Evolutionary conservation across 2,329 filamentous ascomycete species (phyloP).

Genomic region (Colletotrichum plurivorum): DNA sequence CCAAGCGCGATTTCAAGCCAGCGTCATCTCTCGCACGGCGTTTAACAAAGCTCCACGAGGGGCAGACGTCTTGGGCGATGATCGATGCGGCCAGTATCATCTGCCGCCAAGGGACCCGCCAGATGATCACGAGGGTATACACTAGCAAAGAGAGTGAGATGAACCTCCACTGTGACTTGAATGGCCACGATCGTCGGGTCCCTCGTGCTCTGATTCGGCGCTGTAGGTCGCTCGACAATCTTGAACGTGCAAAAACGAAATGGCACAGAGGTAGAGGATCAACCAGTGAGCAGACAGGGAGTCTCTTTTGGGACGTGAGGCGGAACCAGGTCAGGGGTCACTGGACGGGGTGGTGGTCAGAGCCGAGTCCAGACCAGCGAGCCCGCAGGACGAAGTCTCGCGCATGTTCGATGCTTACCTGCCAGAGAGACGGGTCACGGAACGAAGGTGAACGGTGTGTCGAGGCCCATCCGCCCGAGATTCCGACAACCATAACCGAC

Average conservation of each 20-base stretch:
- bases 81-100: constrained; percentile 27
- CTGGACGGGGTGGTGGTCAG: constrained; percentile 31
- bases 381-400: constrained; percentile 4
- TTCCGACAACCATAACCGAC: neutral
- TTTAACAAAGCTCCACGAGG: constrained; percentile 21
- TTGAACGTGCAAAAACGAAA: constrained; percentile 23
- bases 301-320: constrained; percentile 26
- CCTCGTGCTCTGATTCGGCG: constrained; percentile 24
- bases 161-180: constrained; percentile 20
- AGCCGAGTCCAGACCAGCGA: constrained; percentile 26
- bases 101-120: constrained; percentile 28
- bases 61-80: constrained; percentile 12
- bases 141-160: constrained; percentile 7
- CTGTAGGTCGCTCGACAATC: constrained; percentile 29
- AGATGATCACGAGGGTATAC: constrained; percentile 25
- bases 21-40: constrained; percentile 34
- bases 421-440: neutral
- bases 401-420: constrained; percentile 16
- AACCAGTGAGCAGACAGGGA: constrained; percentile 31
- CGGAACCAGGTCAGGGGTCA: constrained; percentile 35
- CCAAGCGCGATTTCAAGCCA: constrained; percentile 32
- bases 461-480: constrained; percentile 6
- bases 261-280: constrained; percentile 29
- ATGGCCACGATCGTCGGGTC: constrained; percentile 15
- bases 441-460: neutral